phyloP scores from a whole-genome alignment of 345 rosid species.

The Bruguiera gymnorhiza region DNA sequence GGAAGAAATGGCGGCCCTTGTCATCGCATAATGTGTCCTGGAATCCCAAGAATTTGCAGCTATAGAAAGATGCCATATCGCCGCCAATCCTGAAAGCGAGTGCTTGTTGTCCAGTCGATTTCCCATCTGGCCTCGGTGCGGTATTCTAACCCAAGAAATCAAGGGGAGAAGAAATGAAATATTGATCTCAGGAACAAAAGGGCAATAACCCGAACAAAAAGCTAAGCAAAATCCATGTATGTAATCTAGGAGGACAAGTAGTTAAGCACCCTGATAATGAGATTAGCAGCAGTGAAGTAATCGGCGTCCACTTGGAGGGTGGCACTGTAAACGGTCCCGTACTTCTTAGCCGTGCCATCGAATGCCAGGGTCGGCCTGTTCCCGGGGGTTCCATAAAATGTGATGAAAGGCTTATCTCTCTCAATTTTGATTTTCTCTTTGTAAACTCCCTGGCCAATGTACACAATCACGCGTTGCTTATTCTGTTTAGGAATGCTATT shows the following conservation, averaged over 20 bases:
- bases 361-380: constrained; percentile 3
- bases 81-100: constrained; percentile 13
- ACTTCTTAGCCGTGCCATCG: not conserved
- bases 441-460: constrained; percentile 43
- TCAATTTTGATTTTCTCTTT: constrained; percentile 47
- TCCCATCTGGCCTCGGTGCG: constrained; percentile 6
- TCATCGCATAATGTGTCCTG: constrained; percentile 13
- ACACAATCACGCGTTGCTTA: constrained; percentile 42
- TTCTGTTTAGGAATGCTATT: constrained; percentile 40
- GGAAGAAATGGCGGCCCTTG: constrained; percentile 8
- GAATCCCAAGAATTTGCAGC: constrained; percentile 3
- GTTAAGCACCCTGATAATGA: not conserved
- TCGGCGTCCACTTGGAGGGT: constrained; percentile 6
- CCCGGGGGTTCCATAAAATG: not conserved
- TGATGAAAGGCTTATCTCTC: constrained; percentile 9
- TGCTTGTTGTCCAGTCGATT: constrained; percentile 3
- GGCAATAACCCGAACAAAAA: not conserved
- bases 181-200: not conserved
- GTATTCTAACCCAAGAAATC: not conserved
- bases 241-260: not conserved
- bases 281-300: not conserved
- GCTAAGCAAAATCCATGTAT: not conserved
- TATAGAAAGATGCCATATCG: constrained; percentile 9
- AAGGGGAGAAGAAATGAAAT: not conserved
- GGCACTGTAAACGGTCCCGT: constrained; percentile 14